Evolutionary conservation across 768 basidiomycete species (phyloP).

Genomic region (Termitomyces titanicus): DNA sequence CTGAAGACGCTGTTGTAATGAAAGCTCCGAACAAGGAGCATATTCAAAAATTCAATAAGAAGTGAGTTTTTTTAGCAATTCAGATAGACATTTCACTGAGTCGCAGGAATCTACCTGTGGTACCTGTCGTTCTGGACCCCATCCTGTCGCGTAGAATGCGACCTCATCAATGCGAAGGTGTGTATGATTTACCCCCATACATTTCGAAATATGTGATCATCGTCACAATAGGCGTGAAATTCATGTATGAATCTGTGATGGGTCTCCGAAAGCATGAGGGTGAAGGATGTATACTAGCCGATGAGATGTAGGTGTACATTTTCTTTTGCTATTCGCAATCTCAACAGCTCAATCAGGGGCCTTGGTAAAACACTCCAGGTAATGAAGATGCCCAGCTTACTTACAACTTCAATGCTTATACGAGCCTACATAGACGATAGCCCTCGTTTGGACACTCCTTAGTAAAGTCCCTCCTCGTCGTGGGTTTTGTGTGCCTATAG

Average conservation of each 20-base stretch:
- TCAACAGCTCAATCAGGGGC: conserved; percentile 50
- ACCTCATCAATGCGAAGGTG: conserved; percentile 88
- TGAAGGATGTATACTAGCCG: conserved; percentile 92
- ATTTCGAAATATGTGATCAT: neutral
- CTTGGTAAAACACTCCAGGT: conserved; percentile 95
- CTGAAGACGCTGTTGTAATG: conserved; percentile 83
- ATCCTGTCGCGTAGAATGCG: conserved; percentile 72
- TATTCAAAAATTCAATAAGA: conserved; percentile 64
- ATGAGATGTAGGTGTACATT: conserved; percentile 72
- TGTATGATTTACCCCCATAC: neutral
- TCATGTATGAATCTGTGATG: conserved; percentile 96
- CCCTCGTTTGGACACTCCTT: conserved; percentile 89
- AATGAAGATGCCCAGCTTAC: neutral
- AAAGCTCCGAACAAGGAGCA: conserved; percentile 69
- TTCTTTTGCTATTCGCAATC: neutral
- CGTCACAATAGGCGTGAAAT: conserved; percentile 57
- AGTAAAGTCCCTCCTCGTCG: conserved; percentile 44
- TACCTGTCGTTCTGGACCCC: conserved; percentile 90
- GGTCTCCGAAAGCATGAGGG: conserved; percentile 88
- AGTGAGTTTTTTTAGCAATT: conserved; percentile 35
- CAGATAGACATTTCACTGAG: neutral
- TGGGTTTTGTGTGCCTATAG: neutral
- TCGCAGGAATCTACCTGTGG: conserved; percentile 55
- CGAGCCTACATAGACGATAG: conserved; percentile 61
- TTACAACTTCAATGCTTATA: neutral